These are phyloP conservation scores for Ricinus communis DNA, from an alignment of 345 rosid genomes.

Conservation along the genomic window DNA sequence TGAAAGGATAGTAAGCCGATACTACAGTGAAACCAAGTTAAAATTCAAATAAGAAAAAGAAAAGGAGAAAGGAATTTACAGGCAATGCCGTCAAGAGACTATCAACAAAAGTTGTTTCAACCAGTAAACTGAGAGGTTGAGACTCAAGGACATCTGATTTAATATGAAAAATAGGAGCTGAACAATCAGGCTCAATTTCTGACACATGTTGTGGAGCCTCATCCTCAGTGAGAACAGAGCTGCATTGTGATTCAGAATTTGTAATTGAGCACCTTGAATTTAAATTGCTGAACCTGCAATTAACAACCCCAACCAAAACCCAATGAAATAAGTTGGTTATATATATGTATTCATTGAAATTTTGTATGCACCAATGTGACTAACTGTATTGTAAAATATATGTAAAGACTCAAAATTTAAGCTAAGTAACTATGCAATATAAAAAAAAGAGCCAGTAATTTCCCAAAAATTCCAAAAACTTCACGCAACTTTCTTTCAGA, in stretches of 20 bases:
- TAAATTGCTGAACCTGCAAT: constrained; percentile 48
- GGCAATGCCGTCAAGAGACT: constrained; percentile 72
- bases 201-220: constrained; percentile 45
- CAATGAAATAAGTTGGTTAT: no score
- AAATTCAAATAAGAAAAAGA: not conserved
- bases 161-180: constrained; percentile 66
- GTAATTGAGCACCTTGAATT: constrained; percentile 57
- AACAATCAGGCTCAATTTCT: constrained; percentile 36
- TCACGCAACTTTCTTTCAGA: not conserved
- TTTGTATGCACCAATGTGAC: not conserved
- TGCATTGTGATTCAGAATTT: constrained; percentile 53
- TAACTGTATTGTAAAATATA: no score
- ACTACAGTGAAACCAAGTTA: not conserved
- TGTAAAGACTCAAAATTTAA: not conserved
- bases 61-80: constrained; percentile 38
- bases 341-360: no score
- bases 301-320: not conserved
- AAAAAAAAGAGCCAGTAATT: not conserved
- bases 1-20: not conserved
- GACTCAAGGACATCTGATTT: constrained; percentile 54
- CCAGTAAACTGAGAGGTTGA: constrained; percentile 63
- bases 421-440: not conserved
- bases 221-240: constrained; percentile 46
- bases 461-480: not conserved
- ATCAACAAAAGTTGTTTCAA: constrained; percentile 58